Percentiles rank a stretch among this genome's conserved stretches.
Evolutionary conservation across 2,329 filamentous ascomycete genomes (phyloP).

Genomic region (Huntiella bhutanensis): DNA sequence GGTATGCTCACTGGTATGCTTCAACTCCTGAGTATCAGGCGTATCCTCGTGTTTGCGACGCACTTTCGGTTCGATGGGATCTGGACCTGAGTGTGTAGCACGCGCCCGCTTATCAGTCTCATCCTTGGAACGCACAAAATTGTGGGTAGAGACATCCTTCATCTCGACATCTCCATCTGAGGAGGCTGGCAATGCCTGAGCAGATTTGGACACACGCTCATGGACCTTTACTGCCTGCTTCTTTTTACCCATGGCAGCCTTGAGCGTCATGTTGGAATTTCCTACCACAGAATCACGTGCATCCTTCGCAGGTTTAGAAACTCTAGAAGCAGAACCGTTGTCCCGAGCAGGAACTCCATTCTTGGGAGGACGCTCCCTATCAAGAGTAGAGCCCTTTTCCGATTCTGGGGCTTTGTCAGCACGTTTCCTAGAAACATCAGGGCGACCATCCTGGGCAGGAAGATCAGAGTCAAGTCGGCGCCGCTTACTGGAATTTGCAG

Average conservation of each 20-base stretch:
- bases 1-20: constrained; percentile 13
- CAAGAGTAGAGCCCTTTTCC: constrained; percentile 12
- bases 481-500: constrained; percentile 34
- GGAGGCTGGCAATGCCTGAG: constrained; percentile 20
- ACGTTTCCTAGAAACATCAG: constrained; percentile 17
- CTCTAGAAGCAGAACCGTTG: constrained; percentile 1
- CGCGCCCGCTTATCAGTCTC: constrained; percentile 19
- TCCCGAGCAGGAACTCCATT: constrained; percentile 7
- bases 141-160: constrained; percentile 21
- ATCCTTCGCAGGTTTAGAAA: constrained; percentile 12
- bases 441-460: constrained; percentile 21
- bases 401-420: neutral
- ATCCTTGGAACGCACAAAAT: constrained; percentile 11
- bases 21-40: constrained; percentile 13
- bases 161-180: constrained; percentile 36
- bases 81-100: too few species aligned
- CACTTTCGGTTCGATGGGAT: too few species aligned
- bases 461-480: constrained; percentile 35
- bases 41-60: too few species aligned
- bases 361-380: constrained; percentile 24
- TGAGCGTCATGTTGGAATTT: constrained; percentile 17
- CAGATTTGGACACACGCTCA: constrained; percentile 1
- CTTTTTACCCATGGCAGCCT: constrained; percentile 24
- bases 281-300: constrained; percentile 1
- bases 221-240: constrained; percentile 16